A percentile compares a stretch with the other conserved stretches of the same genome.
These are phyloP conservation scores for Rhodomyrtus psidioides DNA, from an alignment of 441 rosid species.

Conservation along the genomic window DNA sequence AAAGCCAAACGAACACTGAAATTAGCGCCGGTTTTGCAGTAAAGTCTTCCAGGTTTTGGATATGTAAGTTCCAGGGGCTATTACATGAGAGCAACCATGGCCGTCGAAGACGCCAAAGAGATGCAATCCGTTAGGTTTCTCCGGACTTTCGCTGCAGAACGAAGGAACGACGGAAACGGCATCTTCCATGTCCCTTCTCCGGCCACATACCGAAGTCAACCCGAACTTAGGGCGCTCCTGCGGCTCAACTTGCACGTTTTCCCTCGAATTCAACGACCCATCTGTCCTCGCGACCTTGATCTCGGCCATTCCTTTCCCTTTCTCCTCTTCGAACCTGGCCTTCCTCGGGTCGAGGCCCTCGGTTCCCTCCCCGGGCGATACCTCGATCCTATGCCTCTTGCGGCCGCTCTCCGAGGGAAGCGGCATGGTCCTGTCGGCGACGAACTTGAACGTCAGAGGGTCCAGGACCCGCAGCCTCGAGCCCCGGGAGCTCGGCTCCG, in stretches of 20 bases:
- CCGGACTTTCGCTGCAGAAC: slow-evolving; percentile 12
- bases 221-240: slow-evolving; percentile 40
- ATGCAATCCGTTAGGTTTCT: slow-evolving; percentile 18
- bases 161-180: slow-evolving; percentile 58
- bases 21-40: neutral
- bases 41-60: neutral
- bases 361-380: neutral
- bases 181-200: slow-evolving; percentile 91
- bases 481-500: slow-evolving; percentile 36
- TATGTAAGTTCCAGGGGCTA: neutral
- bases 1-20: neutral
- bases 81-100: slow-evolving; percentile 97
- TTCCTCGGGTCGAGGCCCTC: neutral
- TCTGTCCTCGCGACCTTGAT: neutral
- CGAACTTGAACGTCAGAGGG: slow-evolving; percentile 40
- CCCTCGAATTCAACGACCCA: neutral
- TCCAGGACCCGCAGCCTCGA: slow-evolving; percentile 53
- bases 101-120: slow-evolving; percentile 86
- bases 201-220: slow-evolving; percentile 77
- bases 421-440: slow-evolving; percentile 28
- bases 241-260: neutral
- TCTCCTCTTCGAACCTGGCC: slow-evolving; percentile 8
- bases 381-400: slow-evolving; percentile 39
- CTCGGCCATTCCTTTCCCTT: neutral
- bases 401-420: slow-evolving; percentile 24